Evolutionary conservation across 192 early-diverging fungal genomes (phyloP), one percentile per base, ranked within the genome.

Genomic region (Ambispora gerdemannii): DNA sequence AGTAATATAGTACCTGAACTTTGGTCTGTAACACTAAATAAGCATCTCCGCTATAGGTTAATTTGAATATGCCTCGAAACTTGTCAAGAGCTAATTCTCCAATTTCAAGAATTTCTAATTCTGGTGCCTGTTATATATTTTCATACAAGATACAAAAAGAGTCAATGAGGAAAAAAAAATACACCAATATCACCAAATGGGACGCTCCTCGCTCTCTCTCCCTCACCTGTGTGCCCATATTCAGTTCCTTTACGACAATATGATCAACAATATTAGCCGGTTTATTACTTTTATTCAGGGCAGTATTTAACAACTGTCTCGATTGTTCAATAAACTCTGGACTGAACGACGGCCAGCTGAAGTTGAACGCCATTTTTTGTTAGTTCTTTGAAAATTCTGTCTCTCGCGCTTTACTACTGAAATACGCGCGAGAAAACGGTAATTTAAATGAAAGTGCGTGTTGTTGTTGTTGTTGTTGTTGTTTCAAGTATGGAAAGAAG

Each of bases 51-150:
- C 80, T 83, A 76, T 99, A 99, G 31, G 84, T 87, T 75, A 99
- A 83, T 61, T 94, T 93, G 81, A 99, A 99, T 70, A 98, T 95
- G 3, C 89, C 97, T 50, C 93, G 88, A 78, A 98, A 98, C 55
- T 91, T 86, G 74, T 98, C 95, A 51, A 87, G 87, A n/a, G 90
- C 88, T 19, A 99, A 84, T 65, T 99, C 97, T 50, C 94, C 91
- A 72, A 99, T 97, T 65, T 99, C 97, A 10, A 99, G 78, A 74
- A 99, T 95, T 69, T 99, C 97, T 33, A 99, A 82, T 56, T 98
- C 95, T 20, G 97, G 97, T 4, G 97, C 90, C 84, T 93, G 77
- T 1, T 20, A 32, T 31, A 35, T 24, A 53, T 22, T 20, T 34
- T 17, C 22, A n/a, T 53, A 15, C 15, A 22, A 34, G n/a, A n/a